A percentile compares a stretch with the other conserved stretches of the same genome.
phyloP scores from a whole-genome alignment of 2,329 filamentous ascomycete genomes.

The Pyricularia sp. region DNA sequence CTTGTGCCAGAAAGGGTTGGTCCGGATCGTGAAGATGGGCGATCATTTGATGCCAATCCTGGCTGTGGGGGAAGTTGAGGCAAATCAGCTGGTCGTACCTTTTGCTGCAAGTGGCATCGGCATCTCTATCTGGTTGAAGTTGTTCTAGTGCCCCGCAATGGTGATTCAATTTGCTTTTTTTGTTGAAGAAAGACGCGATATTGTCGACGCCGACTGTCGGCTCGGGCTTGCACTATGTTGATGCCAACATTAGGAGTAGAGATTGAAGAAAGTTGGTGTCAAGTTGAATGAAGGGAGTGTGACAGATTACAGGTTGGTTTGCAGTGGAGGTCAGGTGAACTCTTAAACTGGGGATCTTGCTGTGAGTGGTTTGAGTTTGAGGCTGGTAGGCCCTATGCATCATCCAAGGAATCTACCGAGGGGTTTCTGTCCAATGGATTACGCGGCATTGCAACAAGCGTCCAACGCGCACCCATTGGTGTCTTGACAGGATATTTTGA shows the following conservation, averaged over 20 bases:
- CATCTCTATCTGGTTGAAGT: constrained; percentile 14
- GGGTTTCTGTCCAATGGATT: not conserved
- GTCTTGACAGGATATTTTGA: not conserved
- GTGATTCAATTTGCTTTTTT: not conserved
- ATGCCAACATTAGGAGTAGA: not conserved
- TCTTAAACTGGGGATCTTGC: not conserved
- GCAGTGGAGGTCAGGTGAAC: not conserved
- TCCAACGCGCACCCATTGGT: not conserved
- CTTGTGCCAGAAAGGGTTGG: not conserved
- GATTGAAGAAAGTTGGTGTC: not conserved
- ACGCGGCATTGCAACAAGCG: not conserved
- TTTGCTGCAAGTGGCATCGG: constrained; percentile 23
- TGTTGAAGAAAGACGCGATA: not conserved
- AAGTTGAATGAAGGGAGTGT: not conserved
- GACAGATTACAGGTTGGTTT: not conserved
- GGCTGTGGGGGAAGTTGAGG: not conserved
- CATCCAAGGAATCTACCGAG: not conserved
- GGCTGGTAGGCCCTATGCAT: not conserved
- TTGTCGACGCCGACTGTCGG: not conserved
- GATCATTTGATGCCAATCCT: not conserved
- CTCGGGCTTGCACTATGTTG: not conserved
- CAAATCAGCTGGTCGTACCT: constrained; percentile 16
- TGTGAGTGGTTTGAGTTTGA: not conserved
- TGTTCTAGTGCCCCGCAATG: not conserved
- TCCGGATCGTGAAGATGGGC: not conserved